phyloP scores from a whole-genome alignment of 192 early-diverging fungal genomes.

The Gryganskiella cystojenkinii region DNA sequence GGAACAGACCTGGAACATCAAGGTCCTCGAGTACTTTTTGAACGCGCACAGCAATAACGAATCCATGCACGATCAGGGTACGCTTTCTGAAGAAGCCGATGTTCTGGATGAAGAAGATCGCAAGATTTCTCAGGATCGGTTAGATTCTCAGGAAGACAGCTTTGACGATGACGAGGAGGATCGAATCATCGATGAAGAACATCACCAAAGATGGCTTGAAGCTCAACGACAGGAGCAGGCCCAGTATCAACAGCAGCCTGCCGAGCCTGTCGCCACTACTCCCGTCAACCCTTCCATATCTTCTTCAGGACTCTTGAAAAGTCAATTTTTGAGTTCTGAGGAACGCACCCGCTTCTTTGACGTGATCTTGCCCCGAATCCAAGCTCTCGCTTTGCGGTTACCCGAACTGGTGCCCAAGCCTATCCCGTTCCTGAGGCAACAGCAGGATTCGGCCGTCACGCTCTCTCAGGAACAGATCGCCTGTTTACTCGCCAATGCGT shows the following conservation, averaged over 20 bases:
- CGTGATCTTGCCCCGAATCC: slow-evolving; percentile 37
- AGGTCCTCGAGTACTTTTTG: slow-evolving; percentile 35
- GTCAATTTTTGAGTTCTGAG: slow-evolving; percentile 37
- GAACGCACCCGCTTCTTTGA: slow-evolving; percentile 42
- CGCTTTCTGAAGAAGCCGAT: neutral
- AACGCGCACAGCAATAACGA: slow-evolving; percentile 22
- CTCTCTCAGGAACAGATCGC: slow-evolving; percentile 51
- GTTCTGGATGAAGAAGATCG: slow-evolving; percentile 6
- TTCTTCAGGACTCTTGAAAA: slow-evolving; percentile 12
- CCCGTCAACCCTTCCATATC: too few species aligned
- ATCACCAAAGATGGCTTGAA: neutral
- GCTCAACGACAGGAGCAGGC: neutral
- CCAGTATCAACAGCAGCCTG: neutral
- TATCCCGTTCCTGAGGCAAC: slow-evolving; percentile 39
- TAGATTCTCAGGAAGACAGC: slow-evolving; percentile 13
- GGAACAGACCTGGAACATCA: slow-evolving; percentile 38
- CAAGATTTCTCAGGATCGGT: neutral
- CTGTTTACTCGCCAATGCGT: slow-evolving; percentile 42
- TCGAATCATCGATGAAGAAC: neutral
- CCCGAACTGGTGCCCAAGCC: slow-evolving; percentile 35
- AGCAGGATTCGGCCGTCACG: slow-evolving; percentile 44
- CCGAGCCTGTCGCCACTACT: too few species aligned
- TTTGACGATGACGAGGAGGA: slow-evolving; percentile 17
- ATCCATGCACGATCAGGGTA: neutral
- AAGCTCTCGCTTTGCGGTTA: slow-evolving; percentile 29